These are phyloP conservation scores for Trichoderma gamsii DNA, from an alignment of 495 filamentous ascomycete species.

Conservation along the genomic window DNA sequence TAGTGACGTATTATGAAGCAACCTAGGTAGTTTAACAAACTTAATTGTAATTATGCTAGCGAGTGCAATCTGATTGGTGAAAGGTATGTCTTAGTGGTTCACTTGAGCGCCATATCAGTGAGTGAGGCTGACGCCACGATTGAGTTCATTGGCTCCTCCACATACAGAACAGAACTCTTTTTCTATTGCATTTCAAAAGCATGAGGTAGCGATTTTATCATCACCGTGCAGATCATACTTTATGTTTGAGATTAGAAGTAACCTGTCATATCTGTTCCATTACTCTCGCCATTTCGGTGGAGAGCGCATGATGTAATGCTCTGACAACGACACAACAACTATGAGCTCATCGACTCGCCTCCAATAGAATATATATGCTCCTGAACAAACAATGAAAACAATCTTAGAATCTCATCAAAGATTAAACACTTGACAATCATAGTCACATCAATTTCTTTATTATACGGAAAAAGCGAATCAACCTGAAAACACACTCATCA, in stretches of 20 bases:
- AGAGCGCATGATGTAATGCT: not conserved
- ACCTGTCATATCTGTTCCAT: not conserved
- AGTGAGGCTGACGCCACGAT: not conserved
- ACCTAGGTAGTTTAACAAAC: not conserved
- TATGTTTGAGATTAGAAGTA: not conserved
- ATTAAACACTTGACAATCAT: not conserved
- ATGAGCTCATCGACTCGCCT: slow-evolving; percentile 3
- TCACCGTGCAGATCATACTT: not conserved
- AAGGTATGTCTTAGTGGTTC: too few species aligned
- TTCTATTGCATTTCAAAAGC: not conserved
- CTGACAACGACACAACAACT: not conserved
- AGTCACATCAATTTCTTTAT: not conserved
- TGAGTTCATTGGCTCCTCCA: not conserved
- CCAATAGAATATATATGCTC: not conserved
- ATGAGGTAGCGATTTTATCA: not conserved
- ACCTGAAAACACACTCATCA: not conserved
- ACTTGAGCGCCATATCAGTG: not conserved
- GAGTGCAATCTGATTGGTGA: too few species aligned
- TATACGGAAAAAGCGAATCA: not conserved
- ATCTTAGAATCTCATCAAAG: too few species aligned
- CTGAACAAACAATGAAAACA: too few species aligned
- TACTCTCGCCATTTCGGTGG: not conserved
- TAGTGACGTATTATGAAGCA: not conserved
- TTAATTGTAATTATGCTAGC: too few species aligned
- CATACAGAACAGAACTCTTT: not conserved